Conservation (phyloP, 164 flowering plant genomes). For the Stephania yunnanensis region DNA sequence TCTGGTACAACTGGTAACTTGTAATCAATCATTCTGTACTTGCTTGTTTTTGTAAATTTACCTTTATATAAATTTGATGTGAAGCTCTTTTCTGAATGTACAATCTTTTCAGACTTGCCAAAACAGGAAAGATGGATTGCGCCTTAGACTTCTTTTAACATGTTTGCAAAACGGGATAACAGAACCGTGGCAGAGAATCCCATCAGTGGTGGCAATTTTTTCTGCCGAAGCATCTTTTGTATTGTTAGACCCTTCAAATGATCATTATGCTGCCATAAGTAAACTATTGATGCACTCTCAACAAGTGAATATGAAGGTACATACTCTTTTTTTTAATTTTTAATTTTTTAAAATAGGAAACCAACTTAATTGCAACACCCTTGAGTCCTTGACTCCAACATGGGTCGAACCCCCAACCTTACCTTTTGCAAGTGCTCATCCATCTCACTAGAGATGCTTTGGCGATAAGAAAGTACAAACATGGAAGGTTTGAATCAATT, state of each 20-base stretch:
- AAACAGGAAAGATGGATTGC: constrained; percentile 49
- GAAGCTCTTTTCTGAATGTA: constrained; percentile 7
- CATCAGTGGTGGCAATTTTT: constrained; percentile 64
- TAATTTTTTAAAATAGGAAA: too few relatives aligned
- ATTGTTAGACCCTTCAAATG: constrained; percentile 67
- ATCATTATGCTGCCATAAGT: constrained; percentile 44
- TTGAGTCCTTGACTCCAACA: too few relatives aligned
- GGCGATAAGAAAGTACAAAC: constrained; percentile 47
- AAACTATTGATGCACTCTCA: constrained; percentile 47
- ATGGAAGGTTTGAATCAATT: neutral
- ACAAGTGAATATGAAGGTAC: constrained; percentile 62
- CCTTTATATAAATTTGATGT: neutral
- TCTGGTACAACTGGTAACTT: neutral
- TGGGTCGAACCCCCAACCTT: too few relatives aligned
- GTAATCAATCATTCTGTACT: too few relatives aligned
- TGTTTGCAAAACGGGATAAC: constrained; percentile 77
- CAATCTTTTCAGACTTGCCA: constrained; percentile 37
- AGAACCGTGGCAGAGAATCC: constrained; percentile 71
- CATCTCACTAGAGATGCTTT: too few relatives aligned
- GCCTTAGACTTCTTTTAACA: constrained; percentile 61
- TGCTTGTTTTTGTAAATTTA: neutral
- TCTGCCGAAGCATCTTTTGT: constrained; percentile 81
- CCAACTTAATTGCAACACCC: too few relatives aligned
- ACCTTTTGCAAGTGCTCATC: too few relatives aligned
- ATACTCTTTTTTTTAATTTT: neutral